Conservation (phyloP, 106 monocot genomes). For the Dendrobium nobile region DNA sequence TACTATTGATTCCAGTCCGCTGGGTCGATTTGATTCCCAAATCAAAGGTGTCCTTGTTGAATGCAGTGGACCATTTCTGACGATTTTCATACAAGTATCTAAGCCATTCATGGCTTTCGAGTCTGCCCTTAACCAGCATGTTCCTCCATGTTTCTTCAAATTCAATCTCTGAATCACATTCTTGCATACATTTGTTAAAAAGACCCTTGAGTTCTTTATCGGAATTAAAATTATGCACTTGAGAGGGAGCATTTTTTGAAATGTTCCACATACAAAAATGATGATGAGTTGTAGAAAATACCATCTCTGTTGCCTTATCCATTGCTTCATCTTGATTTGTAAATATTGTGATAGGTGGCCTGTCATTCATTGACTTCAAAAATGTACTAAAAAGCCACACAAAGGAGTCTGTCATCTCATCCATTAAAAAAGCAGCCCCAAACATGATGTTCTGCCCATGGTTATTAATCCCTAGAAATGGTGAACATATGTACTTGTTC, state of each 20-base stretch:
- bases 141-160: slow-evolving; percentile 30
- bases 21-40: slow-evolving; percentile 18
- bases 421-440: slow-evolving; percentile 31
- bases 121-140: slow-evolving; percentile 14
- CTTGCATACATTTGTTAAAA: slow-evolving; percentile 29
- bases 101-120: slow-evolving; percentile 25
- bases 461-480: slow-evolving; percentile 36
- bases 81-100: slow-evolving; percentile 14
- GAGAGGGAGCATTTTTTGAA: slow-evolving; percentile 12
- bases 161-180: slow-evolving; percentile 15
- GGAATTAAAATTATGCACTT: slow-evolving; percentile 14
- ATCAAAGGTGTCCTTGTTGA: slow-evolving; percentile 23
- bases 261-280: slow-evolving; percentile 21
- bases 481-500: slow-evolving; percentile 20
- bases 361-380: slow-evolving; percentile 33
- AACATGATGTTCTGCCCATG: slow-evolving; percentile 36
- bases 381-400: slow-evolving; percentile 38
- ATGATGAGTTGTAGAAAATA: slow-evolving; percentile 25
- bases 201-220: slow-evolving; percentile 16
- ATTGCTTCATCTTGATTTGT: slow-evolving; percentile 29
- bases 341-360: slow-evolving; percentile 32
- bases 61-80: slow-evolving; percentile 24
- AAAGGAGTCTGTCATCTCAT: slow-evolving; percentile 24
- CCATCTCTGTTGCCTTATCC: slow-evolving; percentile 19
- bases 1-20: slow-evolving; percentile 17